phyloP scores from a whole-genome alignment of 371 early-diverging fungal genomes.

The Mortierella polycephala region DNA sequence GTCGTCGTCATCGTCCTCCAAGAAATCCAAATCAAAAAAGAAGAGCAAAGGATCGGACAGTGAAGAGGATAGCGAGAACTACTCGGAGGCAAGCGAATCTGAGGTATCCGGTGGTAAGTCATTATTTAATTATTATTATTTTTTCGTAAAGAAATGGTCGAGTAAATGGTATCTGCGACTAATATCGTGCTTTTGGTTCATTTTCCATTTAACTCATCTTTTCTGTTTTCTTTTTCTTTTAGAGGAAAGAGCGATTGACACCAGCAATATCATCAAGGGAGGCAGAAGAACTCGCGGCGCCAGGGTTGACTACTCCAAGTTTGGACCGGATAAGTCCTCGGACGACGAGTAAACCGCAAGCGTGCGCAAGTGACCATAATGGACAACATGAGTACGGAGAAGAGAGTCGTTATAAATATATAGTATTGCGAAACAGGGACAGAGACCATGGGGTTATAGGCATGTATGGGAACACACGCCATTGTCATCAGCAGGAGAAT shows the following conservation, averaged over 20 bases:
- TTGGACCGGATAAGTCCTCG: conserved; percentile 71
- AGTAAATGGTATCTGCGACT: background rate
- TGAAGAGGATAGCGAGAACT: conserved; percentile 53
- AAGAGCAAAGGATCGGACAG: conserved; percentile 55
- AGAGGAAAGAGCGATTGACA: conserved; percentile 72
- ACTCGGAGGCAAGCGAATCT: conserved; percentile 54
- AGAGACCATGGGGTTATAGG: no score
- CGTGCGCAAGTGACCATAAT: no score
- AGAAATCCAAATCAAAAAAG: conserved; percentile 37
- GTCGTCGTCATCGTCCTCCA: conserved; percentile 25
- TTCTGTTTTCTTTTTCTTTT: conserved; percentile 4
- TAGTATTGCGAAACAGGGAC: background rate
- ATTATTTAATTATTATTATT: no score
- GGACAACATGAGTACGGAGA: background rate
- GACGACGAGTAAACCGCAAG: conserved; percentile 57
- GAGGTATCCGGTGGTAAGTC: conserved; percentile 45
- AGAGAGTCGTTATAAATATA: background rate
- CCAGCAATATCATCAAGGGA: conserved; percentile 68
- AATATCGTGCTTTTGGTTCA: background rate
- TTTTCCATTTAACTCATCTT: background rate
- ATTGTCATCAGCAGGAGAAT: no score
- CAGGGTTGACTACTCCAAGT: conserved; percentile 77
- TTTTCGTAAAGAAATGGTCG: background rate
- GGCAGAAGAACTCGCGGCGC: conserved; percentile 79
- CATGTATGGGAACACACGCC: no score